Conservation (phyloP, 768 basidiomycete genomes). For the Rhizopogon vinicolor region DNA sequence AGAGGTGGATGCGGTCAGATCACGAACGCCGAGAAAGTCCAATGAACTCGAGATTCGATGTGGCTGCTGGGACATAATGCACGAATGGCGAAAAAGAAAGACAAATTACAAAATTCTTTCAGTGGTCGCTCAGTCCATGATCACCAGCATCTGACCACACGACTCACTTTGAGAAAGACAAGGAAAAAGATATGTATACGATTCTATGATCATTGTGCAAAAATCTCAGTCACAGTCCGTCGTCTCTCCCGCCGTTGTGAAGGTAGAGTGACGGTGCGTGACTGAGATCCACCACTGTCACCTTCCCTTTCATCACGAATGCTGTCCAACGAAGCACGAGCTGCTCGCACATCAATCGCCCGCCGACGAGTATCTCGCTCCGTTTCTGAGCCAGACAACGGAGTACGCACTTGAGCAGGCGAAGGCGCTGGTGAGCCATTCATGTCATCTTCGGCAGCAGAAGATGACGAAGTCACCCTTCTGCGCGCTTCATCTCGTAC, state of each 20-base stretch:
- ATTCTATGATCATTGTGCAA: slow-evolving; percentile 17
- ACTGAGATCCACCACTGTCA: slow-evolving; percentile 38
- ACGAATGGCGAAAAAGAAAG: slow-evolving; percentile 9
- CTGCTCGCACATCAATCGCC: slow-evolving; percentile 29
- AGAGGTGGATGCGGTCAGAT: slow-evolving; percentile 16
- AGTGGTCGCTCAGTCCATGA: neutral
- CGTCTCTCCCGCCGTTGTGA: slow-evolving; percentile 37
- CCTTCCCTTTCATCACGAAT: slow-evolving; percentile 23
- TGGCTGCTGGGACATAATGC: slow-evolving; percentile 20
- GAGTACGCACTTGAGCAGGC: slow-evolving; percentile 20
- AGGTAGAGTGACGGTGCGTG: slow-evolving; percentile 30
- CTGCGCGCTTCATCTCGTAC: slow-evolving; percentile 31
- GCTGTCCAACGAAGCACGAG: slow-evolving; percentile 44
- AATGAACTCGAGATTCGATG: slow-evolving; percentile 6
- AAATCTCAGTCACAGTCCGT: slow-evolving; percentile 49
- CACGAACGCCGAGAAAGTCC: neutral
- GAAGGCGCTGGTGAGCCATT: slow-evolving; percentile 3
- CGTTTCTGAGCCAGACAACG: slow-evolving; percentile 46
- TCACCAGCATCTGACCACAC: neutral
- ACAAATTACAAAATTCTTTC: slow-evolving; percentile 12
- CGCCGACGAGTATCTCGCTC: slow-evolving; percentile 40
- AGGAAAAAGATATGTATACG: neutral
- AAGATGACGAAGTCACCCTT: slow-evolving; percentile 29
- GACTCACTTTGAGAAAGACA: slow-evolving; percentile 13
- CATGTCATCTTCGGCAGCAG: slow-evolving; percentile 19